Base-by-base conservation (phyloP, 2,329 filamentous ascomycete genomes). In the Botrytis sinoallii region DNA sequence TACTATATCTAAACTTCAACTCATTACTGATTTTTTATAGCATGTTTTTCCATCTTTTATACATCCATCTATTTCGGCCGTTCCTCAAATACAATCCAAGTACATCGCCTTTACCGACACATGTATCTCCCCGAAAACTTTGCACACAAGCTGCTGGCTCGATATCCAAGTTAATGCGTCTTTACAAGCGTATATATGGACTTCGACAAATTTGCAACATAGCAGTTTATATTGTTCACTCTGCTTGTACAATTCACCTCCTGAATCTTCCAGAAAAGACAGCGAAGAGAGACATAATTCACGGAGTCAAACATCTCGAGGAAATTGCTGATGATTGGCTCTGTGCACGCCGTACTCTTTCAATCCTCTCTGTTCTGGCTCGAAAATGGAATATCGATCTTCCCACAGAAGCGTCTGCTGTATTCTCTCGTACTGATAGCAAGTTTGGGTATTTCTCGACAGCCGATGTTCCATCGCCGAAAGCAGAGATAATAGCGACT, bases 31-130 rank as follows among this genome's bases (percentile, higher is more conserved):
- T 76, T 35, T 61, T 52, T 44, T 40, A 63, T 79, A 98, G 95
- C 84, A 98, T 98, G 95, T 97, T 98, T 83, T 97, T 95, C 82
- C 95, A 98, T 80, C 87, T 98, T 0, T 90, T 98, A 65, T 97
- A 97, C 81, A 97, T 98, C 75, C 95, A 98, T 80, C 90, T 98
- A 7, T 98, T 98, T 85, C 90, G 95, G 8, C 95, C 96, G 0
- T 98, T 98, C 81, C 87, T 98, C 69, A 97, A 96, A 82, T 98
- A 98, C 80, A 92, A 89, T 4, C 93, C 92, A 67, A 85, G 89
- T 10, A 91, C 90, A 1, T 97, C 95, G 0, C 95, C 94, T 0
- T 87, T 98, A 1, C 95, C 95, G 5, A 84, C 90, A 2, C 94
- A 97, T 79, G 93, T 98, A 29, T 98, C 95, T 12, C 95, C 96